These are phyloP conservation scores for Lupinus albus DNA, from an alignment of 306 rosid species.

Conservation along the genomic window DNA sequence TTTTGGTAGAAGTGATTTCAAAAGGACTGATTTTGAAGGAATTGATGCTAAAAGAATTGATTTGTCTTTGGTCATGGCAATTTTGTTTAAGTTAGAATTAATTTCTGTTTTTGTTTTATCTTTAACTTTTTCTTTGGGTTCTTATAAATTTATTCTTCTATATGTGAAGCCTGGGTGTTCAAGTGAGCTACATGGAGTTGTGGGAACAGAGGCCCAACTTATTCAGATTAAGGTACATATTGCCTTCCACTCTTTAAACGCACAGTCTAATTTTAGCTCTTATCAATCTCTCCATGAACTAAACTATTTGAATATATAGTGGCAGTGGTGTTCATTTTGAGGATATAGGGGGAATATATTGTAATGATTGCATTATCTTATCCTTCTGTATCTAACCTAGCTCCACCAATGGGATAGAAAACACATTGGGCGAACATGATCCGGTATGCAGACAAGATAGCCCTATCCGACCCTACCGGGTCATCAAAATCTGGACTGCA, in stretches of 20 bases:
- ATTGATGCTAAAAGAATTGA: not conserved
- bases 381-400: no score
- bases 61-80: not conserved
- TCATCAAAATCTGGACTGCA: no score
- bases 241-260: constrained; percentile 27
- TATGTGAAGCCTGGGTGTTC: constrained; percentile 92
- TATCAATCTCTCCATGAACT: not conserved
- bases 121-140: not conserved
- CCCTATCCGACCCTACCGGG: no score
- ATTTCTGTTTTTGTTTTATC: not conserved
- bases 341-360: no score
- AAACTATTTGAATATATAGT: constrained; percentile 15
- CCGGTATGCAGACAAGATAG: no score
- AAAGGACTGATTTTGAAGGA: no score
- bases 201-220: constrained; percentile 75
- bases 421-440: no score
- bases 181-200: constrained; percentile 77
- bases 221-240: constrained; percentile 78
- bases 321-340: no score
- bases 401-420: no score
- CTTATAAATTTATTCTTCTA: constrained; percentile 35
- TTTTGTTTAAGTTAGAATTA: constrained; percentile 6
- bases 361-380: no score
- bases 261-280: constrained; percentile 22
- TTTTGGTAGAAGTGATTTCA: not conserved